A percentile compares a stretch with the other conserved stretches of the same genome.
Evolutionary conservation across 164 flowering plant genomes (phyloP).

Genomic region (Chimonanthus praecox): DNA sequence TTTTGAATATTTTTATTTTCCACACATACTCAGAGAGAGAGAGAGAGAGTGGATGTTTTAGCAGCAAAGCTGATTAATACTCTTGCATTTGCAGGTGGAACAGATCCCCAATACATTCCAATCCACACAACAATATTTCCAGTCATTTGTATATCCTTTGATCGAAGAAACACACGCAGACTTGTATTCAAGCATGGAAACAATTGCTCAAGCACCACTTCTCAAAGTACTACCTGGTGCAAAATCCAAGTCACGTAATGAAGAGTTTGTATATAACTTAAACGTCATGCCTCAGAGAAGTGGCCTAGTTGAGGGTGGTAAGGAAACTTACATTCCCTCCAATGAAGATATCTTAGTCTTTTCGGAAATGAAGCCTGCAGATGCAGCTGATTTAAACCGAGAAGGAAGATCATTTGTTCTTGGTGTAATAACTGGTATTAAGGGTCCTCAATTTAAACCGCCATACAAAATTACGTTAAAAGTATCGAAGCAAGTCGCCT

Average conservation of each 20-base stretch:
- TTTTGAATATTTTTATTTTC: too few relatives aligned
- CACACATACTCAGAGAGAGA: too few relatives aligned
- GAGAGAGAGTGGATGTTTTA: too few relatives aligned
- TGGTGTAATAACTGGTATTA: constrained; percentile 26
- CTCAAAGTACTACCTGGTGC: constrained; percentile 30
- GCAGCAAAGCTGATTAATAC: too few relatives aligned
- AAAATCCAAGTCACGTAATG: constrained; percentile 4
- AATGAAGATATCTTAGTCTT: constrained; percentile 58
- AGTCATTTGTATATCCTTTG: constrained; percentile 42
- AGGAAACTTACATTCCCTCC: constrained; percentile 41
- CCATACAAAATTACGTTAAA: constrained; percentile 11
- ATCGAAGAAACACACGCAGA: constrained; percentile 54
- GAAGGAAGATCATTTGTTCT: constrained; percentile 33
- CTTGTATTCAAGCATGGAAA: constrained; percentile 42
- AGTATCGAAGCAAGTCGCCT: constrained; percentile 25
- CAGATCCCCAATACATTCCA: constrained; percentile 45
- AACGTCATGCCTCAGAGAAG: background rate
- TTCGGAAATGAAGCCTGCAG: constrained; percentile 41
- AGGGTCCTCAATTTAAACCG: too few relatives aligned
- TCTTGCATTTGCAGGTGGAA: constrained; percentile 30
- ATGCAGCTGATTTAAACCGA: constrained; percentile 31
- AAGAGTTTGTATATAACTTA: background rate
- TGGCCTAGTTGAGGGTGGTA: constrained; percentile 2
- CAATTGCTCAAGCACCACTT: constrained; percentile 36
- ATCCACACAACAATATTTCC: constrained; percentile 40